phyloP scores from a whole-genome alignment of 2,329 filamentous ascomycete species.

The Fusarium luffae region DNA sequence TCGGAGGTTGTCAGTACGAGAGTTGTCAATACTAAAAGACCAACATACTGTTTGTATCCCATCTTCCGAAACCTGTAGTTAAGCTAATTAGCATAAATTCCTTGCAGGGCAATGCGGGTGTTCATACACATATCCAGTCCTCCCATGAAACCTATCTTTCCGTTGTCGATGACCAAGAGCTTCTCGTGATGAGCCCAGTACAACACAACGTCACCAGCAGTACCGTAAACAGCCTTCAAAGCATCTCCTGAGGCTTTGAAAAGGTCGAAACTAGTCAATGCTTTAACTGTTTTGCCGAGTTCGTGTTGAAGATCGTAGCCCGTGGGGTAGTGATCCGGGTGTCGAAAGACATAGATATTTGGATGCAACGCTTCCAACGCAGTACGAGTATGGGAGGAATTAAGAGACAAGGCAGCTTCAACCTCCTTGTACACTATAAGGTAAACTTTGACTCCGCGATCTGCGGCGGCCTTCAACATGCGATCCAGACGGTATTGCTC shows the following conservation, averaged over 20 bases:
- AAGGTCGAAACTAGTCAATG: slow-evolving; percentile 63
- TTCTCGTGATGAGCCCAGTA: slow-evolving; percentile 98
- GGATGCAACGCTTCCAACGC: slow-evolving; percentile 18
- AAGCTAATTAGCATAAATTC: slow-evolving; percentile 32
- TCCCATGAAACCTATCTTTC: slow-evolving; percentile 85
- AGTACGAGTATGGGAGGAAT: slow-evolving; percentile 28
- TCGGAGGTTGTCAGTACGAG: slow-evolving; percentile 19
- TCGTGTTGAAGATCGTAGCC: slow-evolving; percentile 74
- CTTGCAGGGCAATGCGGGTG: too few relatives aligned
- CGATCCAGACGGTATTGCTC: slow-evolving; percentile 86
- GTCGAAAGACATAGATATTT: slow-evolving; percentile 76
- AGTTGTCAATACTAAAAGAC: background rate
- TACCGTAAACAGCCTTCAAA: slow-evolving; percentile 83
- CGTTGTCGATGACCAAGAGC: slow-evolving; percentile 80
- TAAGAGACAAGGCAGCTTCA: slow-evolving; percentile 75
- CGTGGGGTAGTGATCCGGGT: slow-evolving; percentile 87
- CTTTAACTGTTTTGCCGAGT: slow-evolving; percentile 70
- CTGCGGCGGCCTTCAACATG: slow-evolving; percentile 83
- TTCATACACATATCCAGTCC: slow-evolving; percentile 80
- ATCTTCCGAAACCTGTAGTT: slow-evolving; percentile 77
- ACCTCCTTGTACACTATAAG: slow-evolving; percentile 95
- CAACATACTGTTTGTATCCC: slow-evolving; percentile 78
- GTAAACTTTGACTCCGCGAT: slow-evolving; percentile 85
- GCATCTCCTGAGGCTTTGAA: slow-evolving; percentile 77
- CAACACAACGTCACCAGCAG: slow-evolving; percentile 81